A percentile compares a stretch with the other conserved stretches of the same genome.
These are phyloP conservation scores for Cyberlindnera japonica DNA, from an alignment of 805 yeast species.

Conservation along the genomic window DNA sequence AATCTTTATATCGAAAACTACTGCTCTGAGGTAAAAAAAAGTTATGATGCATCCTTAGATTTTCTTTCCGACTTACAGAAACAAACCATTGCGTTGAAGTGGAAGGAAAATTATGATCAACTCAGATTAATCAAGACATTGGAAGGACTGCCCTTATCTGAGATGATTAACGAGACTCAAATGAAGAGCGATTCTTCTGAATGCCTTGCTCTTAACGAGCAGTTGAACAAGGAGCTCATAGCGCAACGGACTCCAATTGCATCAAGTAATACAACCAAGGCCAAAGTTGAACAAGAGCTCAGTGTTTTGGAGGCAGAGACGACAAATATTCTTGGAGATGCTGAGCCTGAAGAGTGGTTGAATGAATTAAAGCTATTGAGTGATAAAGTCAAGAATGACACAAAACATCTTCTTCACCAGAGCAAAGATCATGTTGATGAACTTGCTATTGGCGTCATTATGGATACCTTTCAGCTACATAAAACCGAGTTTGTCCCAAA, in stretches of 20 bases:
- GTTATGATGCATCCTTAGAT: constrained; percentile 36
- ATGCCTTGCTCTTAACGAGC: constrained; percentile 19
- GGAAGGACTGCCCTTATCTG: constrained; percentile 12
- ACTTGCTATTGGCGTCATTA: constrained; percentile 20
- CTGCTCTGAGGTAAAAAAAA: constrained; percentile 45
- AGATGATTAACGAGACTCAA: constrained; percentile 11
- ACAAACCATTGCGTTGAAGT: constrained; percentile 35
- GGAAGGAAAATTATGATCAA: constrained; percentile 16
- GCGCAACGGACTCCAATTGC: constrained; percentile 34
- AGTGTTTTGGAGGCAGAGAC: constrained; percentile 41
- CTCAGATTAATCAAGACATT: constrained; percentile 12
- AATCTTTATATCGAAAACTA: constrained; percentile 48
- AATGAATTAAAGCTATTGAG: constrained; percentile 18
- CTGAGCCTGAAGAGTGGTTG: constrained; percentile 14
- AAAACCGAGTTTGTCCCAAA: constrained; percentile 29
- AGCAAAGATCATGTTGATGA: constrained; percentile 16
- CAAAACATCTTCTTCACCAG: constrained; percentile 17
- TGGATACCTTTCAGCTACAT: constrained; percentile 24
- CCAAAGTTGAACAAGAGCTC: constrained; percentile 39
- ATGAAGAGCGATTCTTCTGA: constrained; percentile 30
- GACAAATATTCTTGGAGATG: constrained; percentile 25
- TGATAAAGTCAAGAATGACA: constrained; percentile 24
- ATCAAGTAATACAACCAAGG: constrained; percentile 32
- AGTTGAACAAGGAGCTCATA: constrained; percentile 22
- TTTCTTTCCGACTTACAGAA: constrained; percentile 37